These are phyloP conservation scores for Dalbergia oliveri DNA, from an alignment of 306 rosid species.

Conservation along the genomic window DNA sequence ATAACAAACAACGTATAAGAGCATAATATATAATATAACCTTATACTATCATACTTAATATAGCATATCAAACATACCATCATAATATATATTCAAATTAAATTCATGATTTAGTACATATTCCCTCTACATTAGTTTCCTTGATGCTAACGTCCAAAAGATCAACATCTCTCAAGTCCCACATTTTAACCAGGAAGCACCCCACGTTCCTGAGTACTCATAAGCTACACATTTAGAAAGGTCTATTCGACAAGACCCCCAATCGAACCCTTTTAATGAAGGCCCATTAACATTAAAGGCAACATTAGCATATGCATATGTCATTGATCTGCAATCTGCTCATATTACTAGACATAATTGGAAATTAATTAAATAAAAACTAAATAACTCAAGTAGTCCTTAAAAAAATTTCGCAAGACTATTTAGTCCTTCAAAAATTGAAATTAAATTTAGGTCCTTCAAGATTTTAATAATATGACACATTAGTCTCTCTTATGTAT, in stretches of 20 bases:
- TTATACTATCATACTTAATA: too few relatives aligned
- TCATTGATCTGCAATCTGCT: slow-evolving; percentile 21
- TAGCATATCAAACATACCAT: too few relatives aligned
- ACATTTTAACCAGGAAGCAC: slow-evolving; percentile 48
- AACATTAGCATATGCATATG: slow-evolving; percentile 60
- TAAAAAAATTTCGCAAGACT: too few relatives aligned
- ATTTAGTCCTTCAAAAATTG: too few relatives aligned
- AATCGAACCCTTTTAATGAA: slow-evolving; percentile 48
- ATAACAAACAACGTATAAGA: too few relatives aligned
- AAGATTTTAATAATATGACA: too few relatives aligned
- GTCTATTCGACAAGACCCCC: slow-evolving; percentile 55
- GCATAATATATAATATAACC: too few relatives aligned
- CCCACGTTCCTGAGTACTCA: slow-evolving; percentile 49
- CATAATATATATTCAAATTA: background rate
- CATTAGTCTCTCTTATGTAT: too few relatives aligned
- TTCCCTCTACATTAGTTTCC: background rate
- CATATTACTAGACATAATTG: slow-evolving; percentile 41
- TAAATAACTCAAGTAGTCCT: too few relatives aligned
- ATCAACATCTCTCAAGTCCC: slow-evolving; percentile 24
- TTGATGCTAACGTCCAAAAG: slow-evolving; percentile 38
- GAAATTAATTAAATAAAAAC: slow-evolving; percentile 12
- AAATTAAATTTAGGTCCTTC: too few relatives aligned
- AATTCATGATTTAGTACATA: background rate
- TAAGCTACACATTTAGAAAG: slow-evolving; percentile 29
- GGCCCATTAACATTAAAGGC: slow-evolving; percentile 45